Evolutionary conservation across 208 protist species (phyloP).

Genomic region (Leishmania amazonensis): DNA sequence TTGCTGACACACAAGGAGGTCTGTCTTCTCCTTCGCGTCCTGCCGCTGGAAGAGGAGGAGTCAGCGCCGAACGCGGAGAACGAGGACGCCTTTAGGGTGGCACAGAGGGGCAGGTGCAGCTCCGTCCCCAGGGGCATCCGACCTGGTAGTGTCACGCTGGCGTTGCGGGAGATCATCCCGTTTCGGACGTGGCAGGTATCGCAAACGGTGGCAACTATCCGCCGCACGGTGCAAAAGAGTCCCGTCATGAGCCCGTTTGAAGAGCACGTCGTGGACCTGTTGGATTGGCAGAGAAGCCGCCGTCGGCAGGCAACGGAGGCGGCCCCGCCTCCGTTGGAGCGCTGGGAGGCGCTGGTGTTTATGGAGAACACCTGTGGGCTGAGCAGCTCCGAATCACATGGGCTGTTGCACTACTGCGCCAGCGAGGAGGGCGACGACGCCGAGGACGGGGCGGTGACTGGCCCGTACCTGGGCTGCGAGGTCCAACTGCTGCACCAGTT

Average conservation of each 20-base stretch:
- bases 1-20: slow-evolving; percentile 58
- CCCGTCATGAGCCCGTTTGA: slow-evolving; percentile 42
- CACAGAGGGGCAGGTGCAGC: slow-evolving; percentile 7
- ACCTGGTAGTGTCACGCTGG: slow-evolving; percentile 20
- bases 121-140: slow-evolving; percentile 12
- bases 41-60: slow-evolving; percentile 38
- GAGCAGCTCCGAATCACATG: slow-evolving; percentile 54
- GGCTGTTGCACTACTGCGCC: slow-evolving; percentile 40
- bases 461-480: slow-evolving; percentile 27
- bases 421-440: slow-evolving; percentile 7
- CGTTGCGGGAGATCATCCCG: slow-evolving; percentile 37
- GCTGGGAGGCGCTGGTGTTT: slow-evolving; percentile 33
- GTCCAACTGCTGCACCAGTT: slow-evolving; percentile 49
- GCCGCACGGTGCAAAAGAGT: slow-evolving; percentile 26
- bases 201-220: slow-evolving; percentile 10
- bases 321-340: slow-evolving; percentile 26
- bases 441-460: neutral
- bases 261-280: slow-evolving; percentile 37
- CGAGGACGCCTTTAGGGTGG: neutral
- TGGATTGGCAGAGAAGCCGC: slow-evolving; percentile 12
- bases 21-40: slow-evolving; percentile 45
- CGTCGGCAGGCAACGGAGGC: slow-evolving; percentile 25
- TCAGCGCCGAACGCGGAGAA: neutral
- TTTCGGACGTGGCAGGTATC: slow-evolving; percentile 31
- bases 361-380: slow-evolving; percentile 32